Base-by-base conservation (phyloP, 441 rosid genomes). In the California macrophylla region DNA sequence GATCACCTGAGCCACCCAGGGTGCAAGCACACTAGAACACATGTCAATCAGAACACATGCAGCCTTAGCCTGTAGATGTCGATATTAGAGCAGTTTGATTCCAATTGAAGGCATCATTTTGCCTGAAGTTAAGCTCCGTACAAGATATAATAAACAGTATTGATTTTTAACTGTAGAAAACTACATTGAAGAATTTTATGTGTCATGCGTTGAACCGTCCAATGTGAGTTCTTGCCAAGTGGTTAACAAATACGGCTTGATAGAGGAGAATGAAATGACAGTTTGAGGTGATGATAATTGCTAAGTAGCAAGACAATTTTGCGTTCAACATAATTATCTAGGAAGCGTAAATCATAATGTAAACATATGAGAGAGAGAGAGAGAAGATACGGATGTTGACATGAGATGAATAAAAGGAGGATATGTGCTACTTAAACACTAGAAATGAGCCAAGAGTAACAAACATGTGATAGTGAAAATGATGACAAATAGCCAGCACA, bases 11-110 rank as follows among this genome's bases (percentile, higher is more conserved):
- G 81, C 74, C 76, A 84, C 77, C 97, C 97, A 91, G 72, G 97
- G 89, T 21, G 92, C 90, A 69, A 91, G 80, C 68, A 84, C 86
- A 32, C 89, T 81, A 60, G 89, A 85, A 78, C 97, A 88, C 29
- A 91, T 82, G 80, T 91, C 97, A 76, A 91, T 84, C 66, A 91
- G 77, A 75, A 91, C 78, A 75, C 97, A 88, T 67, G 97, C 94
- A 69, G 92, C 94, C 84, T 88, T 91, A 64, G 89, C 92, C 97
- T 91, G 89, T 69, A 67, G 67, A 81, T 66, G 24, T 42, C 29
- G 52, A 58, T 16, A 56, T 69, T 56, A 69, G 50, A 71, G 71
- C 67, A 64, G 70, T 67, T 70, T 45, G 50, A 28, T 71, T 66
- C 70, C 18, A 64, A 13, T 64, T 58, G 18, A 26, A 62, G 4